Evolutionary conservation across 306 rosid species (phyloP).

Genomic region (Amphicarpaea edgeworthii): DNA sequence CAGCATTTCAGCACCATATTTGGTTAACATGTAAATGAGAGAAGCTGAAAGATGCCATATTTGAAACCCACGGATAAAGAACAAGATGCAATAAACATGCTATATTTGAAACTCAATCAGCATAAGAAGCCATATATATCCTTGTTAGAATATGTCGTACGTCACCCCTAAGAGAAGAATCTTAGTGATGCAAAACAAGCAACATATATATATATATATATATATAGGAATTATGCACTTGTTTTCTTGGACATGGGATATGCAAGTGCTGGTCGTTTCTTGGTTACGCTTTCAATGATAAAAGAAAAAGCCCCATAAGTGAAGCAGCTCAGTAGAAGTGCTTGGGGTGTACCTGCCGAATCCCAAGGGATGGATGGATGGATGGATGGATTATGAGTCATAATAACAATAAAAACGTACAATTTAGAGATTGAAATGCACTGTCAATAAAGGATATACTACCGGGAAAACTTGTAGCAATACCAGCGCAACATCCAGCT

Average conservation of each 20-base stretch:
- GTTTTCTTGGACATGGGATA: constrained; percentile 50
- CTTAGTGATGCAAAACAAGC: background rate
- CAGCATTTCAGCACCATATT: too few species aligned
- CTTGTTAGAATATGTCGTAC: too few species aligned
- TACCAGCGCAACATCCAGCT: too few species aligned
- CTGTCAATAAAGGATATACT: background rate
- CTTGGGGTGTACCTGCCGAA: constrained; percentile 75
- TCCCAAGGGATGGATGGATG: background rate
- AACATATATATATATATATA: background rate
- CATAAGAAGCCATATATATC: too few species aligned
- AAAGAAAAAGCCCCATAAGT: constrained; percentile 83
- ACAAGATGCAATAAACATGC: too few species aligned
- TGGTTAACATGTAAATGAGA: too few species aligned
- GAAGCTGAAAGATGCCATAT: too few species aligned
- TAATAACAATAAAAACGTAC: background rate
- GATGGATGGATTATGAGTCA: too few species aligned
- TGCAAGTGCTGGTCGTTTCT: constrained; percentile 77
- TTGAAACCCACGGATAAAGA: too few species aligned
- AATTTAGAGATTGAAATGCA: background rate
- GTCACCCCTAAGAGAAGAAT: too few species aligned
- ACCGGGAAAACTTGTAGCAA: too few species aligned
- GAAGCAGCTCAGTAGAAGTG: constrained; percentile 78
- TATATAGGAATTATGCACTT: background rate
- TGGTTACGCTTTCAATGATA: constrained; percentile 72
- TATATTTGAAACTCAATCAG: too few species aligned